Evolutionary conservation across 2,329 filamentous ascomycete genomes (phyloP).

Genomic region (Colletotrichum endophyticum): DNA sequence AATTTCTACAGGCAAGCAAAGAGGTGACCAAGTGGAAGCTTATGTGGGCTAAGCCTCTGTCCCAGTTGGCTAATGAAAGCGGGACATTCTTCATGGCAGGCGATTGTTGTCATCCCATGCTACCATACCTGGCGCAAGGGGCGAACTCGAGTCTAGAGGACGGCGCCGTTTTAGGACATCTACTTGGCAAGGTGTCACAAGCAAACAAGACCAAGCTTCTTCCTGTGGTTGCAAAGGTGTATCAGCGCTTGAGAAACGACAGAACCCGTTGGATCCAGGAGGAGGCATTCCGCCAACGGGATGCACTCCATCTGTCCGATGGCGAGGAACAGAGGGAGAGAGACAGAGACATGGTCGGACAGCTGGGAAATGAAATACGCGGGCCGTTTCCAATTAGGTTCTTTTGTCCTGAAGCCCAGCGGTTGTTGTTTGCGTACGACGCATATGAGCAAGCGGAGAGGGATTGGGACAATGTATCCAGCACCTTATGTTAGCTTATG

Average conservation of each 20-base stretch:
- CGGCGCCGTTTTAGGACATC: constrained; percentile 12
- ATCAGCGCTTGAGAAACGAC: not conserved
- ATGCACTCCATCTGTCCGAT: constrained; percentile 3
- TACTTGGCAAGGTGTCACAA: not conserved
- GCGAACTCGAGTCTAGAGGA: constrained; percentile 24
- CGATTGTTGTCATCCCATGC: constrained; percentile 49
- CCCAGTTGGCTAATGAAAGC: constrained; percentile 41
- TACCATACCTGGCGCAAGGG: constrained; percentile 53
- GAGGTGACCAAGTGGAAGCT: constrained; percentile 51
- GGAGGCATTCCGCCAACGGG: constrained; percentile 6
- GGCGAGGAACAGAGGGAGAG: not conserved
- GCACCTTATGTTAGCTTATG: not conserved
- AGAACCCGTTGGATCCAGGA: constrained; percentile 1
- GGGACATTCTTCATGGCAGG: constrained; percentile 46
- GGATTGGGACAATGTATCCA: constrained; percentile 14
- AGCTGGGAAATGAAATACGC: not conserved
- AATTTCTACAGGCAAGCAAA: constrained; percentile 34
- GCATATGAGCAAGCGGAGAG: constrained; percentile 18
- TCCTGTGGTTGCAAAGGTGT: not conserved
- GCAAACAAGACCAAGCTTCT: not conserved
- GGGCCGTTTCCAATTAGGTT: not conserved
- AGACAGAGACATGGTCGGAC: not conserved
- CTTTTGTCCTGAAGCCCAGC: constrained; percentile 5
- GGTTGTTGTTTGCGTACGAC: constrained; percentile 3
- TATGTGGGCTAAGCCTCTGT: constrained; percentile 42